Evolutionary conservation across 768 basidiomycete species (phyloP).

Genomic region (Sporobolomyces roseus): DNA sequence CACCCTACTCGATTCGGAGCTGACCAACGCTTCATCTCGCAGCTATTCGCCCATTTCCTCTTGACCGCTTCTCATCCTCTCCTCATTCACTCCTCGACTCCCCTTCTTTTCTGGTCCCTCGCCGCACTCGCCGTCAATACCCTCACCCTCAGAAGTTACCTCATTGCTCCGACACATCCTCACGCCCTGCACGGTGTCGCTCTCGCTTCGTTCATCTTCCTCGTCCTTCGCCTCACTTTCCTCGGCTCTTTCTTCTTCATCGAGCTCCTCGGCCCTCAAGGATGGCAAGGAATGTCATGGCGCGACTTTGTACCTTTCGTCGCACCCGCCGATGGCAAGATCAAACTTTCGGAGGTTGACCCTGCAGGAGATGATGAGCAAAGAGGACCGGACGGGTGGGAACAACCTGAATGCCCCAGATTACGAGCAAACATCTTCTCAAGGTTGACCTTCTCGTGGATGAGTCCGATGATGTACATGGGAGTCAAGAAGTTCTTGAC

Average conservation of each 20-base stretch:
- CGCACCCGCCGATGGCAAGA: conserved; percentile 27
- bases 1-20: neutral
- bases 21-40: neutral
- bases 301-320: conserved; percentile 42
- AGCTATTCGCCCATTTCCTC: conserved; percentile 36
- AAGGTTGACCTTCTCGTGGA: conserved; percentile 70
- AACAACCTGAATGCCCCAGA: conserved; percentile 36
- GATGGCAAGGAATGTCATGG: conserved; percentile 43
- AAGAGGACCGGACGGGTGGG: conserved; percentile 11
- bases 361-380: neutral
- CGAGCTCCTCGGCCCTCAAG: conserved; percentile 68
- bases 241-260: conserved; percentile 58
- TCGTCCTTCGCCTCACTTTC: conserved; percentile 52
- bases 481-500: conserved; percentile 60
- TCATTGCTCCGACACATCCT: conserved; percentile 40
- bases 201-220: conserved; percentile 46
- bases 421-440: conserved; percentile 46
- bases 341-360: conserved; percentile 9
- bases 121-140: conserved; percentile 56
- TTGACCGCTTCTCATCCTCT: conserved; percentile 36
- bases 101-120: conserved; percentile 80
- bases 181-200: conserved; percentile 44
- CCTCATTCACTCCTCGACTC: conserved; percentile 48
- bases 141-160: conserved; percentile 62
- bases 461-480: conserved; percentile 64